phyloP scores from a whole-genome alignment of 2,329 filamentous ascomycete species.

The Cladosporium austrohemisphaericum region DNA sequence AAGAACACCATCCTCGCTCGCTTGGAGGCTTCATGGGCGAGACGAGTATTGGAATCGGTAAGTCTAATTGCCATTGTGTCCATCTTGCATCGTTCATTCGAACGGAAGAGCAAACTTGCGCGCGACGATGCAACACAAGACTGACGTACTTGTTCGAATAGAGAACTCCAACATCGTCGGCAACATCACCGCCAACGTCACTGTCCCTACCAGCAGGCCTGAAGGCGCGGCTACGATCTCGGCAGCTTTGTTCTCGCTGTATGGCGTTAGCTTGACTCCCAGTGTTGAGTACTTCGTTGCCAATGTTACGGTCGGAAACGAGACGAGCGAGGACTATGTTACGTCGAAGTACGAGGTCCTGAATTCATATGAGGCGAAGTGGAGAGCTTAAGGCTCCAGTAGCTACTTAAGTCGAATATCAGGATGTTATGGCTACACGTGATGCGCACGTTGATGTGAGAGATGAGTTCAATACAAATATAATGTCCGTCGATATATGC shows the following conservation, averaged over 20 bases:
- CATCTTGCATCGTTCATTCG: not conserved
- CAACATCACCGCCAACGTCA: conserved; percentile 23
- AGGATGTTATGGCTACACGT: too few species aligned
- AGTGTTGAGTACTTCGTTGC: conserved; percentile 16
- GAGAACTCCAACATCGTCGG: conserved; percentile 15
- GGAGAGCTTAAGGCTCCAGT: conserved; percentile 5
- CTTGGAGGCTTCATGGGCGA: conserved; percentile 14
- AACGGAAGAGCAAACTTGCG: too few species aligned
- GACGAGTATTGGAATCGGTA: conserved; percentile 5
- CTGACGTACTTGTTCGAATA: too few species aligned
- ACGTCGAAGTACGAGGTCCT: conserved; percentile 7
- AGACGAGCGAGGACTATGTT: conserved; percentile 17
- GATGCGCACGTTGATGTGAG: too few species aligned
- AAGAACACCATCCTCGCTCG: not conserved
- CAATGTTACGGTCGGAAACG: conserved; percentile 22
- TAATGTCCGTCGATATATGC: too few species aligned
- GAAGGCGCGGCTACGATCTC: conserved; percentile 15
- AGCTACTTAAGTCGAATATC: too few species aligned
- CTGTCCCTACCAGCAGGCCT: conserved; percentile 17
- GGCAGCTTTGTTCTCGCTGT: conserved; percentile 20
- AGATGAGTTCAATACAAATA: too few species aligned
- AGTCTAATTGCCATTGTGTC: not conserved
- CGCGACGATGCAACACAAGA: too few species aligned
- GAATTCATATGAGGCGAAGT: not conserved
- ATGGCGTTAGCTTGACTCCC: conserved; percentile 15